phyloP scores from a whole-genome alignment of 805 yeast species.

The Candida awuae region DNA sequence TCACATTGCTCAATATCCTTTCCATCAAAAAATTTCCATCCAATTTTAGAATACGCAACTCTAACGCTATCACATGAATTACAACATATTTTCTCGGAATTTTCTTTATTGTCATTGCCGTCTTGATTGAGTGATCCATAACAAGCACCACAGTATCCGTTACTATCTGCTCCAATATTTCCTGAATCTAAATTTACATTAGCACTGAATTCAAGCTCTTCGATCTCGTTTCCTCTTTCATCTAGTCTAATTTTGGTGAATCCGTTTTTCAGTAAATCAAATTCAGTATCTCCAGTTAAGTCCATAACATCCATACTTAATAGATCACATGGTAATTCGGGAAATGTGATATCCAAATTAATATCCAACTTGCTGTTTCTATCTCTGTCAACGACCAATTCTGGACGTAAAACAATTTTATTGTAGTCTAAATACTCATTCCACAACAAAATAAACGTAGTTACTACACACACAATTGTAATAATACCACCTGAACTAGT shows the following conservation, averaged over 20 bases:
- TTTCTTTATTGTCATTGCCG: conserved; percentile 32
- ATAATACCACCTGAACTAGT: conserved; percentile 89
- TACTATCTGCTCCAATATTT: conserved; percentile 13
- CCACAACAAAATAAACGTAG: conserved; percentile 53
- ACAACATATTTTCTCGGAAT: conserved; percentile 57
- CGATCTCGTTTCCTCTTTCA: conserved; percentile 40
- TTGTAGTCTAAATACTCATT: conserved; percentile 75
- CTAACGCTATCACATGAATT: conserved; percentile 78
- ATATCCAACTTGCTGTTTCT: conserved; percentile 67
- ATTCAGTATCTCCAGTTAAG: conserved; percentile 74
- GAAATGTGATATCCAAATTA: conserved; percentile 76
- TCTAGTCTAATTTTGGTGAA: conserved; percentile 63
- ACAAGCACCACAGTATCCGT: conserved; percentile 76
- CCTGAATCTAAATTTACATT: conserved; percentile 28
- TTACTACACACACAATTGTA: conserved; percentile 58
- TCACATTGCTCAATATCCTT: conserved; percentile 84
- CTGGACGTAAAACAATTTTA: conserved; percentile 63
- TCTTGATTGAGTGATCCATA: conserved; percentile 71
- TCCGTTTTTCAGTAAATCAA: conserved; percentile 62
- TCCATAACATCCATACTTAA: conserved; percentile 83
- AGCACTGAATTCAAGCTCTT: conserved; percentile 32
- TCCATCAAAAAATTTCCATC: conserved; percentile 92
- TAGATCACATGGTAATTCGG: conserved; percentile 76
- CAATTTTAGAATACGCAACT: conserved; percentile 63
- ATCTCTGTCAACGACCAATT: conserved; percentile 82